Evolutionary conservation across 345 rosid species (phyloP).

Genomic region (Citrus maxima): DNA sequence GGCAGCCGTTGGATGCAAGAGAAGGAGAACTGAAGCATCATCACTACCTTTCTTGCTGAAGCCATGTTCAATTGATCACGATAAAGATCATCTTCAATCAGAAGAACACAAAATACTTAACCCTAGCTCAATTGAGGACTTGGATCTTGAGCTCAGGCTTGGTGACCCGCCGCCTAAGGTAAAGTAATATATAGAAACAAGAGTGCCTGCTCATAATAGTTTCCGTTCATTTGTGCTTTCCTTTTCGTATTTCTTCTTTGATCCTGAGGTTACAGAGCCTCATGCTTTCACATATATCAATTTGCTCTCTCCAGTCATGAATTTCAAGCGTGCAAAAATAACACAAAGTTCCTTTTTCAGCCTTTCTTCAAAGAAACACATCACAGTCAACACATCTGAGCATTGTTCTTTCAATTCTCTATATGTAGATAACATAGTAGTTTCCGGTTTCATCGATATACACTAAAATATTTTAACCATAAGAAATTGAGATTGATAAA

Average conservation of each 20-base stretch:
- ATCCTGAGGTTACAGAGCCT: constrained; percentile 13
- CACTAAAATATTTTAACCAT: constrained; percentile 1
- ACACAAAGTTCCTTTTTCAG: not conserved
- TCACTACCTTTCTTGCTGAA: constrained; percentile 41
- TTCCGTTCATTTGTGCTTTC: constrained; percentile 17
- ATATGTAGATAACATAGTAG: not conserved
- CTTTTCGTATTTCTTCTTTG: constrained; percentile 7
- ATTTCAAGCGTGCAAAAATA: constrained; percentile 28
- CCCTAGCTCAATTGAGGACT: constrained; percentile 46
- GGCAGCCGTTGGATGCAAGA: constrained; percentile 38
- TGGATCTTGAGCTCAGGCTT: constrained; percentile 97
- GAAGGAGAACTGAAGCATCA: constrained; percentile 42
- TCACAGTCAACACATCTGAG: not conserved
- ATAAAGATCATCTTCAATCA: constrained; percentile 29
- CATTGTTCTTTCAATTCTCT: not conserved
- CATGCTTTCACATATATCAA: constrained; percentile 27
- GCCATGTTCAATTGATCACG: constrained; percentile 36
- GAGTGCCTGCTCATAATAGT: constrained; percentile 20
- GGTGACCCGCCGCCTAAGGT: constrained; percentile 56
- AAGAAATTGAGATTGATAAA: constrained; percentile 2
- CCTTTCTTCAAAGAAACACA: constrained; percentile 1
- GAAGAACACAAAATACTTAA: constrained; percentile 36
- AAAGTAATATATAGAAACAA: constrained; percentile 28
- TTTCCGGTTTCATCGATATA: constrained; percentile 15
- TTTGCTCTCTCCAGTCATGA: constrained; percentile 15